These are phyloP conservation scores for Quercus lobata DNA, from an alignment of 331 rosid species.

Conservation along the genomic window DNA sequence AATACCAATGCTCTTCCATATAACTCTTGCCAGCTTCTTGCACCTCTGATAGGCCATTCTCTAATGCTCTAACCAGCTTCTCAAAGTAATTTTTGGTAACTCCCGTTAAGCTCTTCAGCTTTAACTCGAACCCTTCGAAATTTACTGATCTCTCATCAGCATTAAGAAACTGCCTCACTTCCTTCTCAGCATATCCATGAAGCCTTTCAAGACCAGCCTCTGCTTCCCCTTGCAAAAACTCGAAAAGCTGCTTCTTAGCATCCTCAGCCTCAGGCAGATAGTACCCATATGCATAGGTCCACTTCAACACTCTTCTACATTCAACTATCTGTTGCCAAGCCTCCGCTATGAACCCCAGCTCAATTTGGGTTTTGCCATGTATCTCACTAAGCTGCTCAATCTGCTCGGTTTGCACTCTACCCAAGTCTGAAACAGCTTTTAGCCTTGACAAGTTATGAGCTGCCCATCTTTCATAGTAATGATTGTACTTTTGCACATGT, in stretches of 20 bases:
- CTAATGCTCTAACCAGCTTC: neutral
- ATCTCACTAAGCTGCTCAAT: neutral
- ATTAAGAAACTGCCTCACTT: neutral
- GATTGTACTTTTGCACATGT: constrained; percentile 42
- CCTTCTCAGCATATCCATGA: neutral
- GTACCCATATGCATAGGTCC: neutral
- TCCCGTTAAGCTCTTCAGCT: neutral
- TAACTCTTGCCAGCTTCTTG: neutral
- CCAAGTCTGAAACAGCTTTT: constrained; percentile 35
- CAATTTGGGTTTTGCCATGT: neutral
- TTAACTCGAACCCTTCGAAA: neutral
- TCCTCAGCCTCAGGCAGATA: neutral
- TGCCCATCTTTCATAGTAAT: constrained; percentile 63
- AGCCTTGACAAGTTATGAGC: constrained; percentile 52
- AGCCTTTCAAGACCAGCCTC: neutral
- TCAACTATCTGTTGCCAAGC: neutral
- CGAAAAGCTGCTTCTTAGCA: neutral
- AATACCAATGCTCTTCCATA: neutral
- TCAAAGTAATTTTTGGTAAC: neutral
- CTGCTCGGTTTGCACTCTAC: constrained; percentile 23
- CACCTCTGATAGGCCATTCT: neutral
- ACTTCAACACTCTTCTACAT: neutral
- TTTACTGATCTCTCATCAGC: neutral
- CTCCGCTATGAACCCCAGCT: neutral
- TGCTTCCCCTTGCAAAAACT: neutral